Evolutionary conservation across 2,329 filamentous ascomycete species (phyloP).

Genomic region (Botryosphaeria agaves): DNA sequence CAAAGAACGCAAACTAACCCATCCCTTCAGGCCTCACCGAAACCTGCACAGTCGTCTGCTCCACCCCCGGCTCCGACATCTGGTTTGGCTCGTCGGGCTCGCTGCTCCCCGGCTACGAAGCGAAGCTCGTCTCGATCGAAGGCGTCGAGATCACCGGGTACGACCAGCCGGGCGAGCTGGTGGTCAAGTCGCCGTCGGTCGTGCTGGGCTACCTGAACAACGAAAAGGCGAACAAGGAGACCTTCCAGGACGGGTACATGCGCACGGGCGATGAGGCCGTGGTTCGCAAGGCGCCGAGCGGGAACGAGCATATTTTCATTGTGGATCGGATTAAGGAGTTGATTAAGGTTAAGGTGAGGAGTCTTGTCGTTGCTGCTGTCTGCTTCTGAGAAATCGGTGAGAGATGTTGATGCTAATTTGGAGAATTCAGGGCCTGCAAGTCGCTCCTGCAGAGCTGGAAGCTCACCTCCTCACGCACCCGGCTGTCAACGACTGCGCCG

Average conservation of each 20-base stretch:
- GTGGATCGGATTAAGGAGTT: constrained; percentile 68
- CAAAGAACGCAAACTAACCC: constrained; percentile 3
- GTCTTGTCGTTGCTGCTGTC: not conserved
- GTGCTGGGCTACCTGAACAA: constrained; percentile 79
- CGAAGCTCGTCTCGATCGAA: constrained; percentile 49
- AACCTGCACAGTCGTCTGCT: constrained; percentile 50
- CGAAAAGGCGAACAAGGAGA: constrained; percentile 63
- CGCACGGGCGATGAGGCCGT: constrained; percentile 74
- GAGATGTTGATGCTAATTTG: not conserved
- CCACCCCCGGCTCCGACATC: constrained; percentile 44
- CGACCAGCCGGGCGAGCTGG: constrained; percentile 63
- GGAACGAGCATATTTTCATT: constrained; percentile 68
- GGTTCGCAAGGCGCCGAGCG: constrained; percentile 40
- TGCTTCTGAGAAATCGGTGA: too few species aligned
- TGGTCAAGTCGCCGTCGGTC: constrained; percentile 60
- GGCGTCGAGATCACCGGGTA: constrained; percentile 53
- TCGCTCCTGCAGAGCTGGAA: constrained; percentile 70
- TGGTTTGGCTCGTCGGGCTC: constrained; percentile 56
- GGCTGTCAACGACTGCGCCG: constrained; percentile 59
- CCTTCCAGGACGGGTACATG: constrained; percentile 50
- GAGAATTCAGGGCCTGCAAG: constrained; percentile 53
- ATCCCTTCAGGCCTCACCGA: constrained; percentile 49
- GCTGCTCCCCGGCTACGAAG: constrained; percentile 46
- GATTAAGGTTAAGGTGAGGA: constrained; percentile 56
- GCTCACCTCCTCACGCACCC: constrained; percentile 61